Percentiles rank a stretch among this genome's conserved stretches.
Evolutionary conservation across 2,329 filamentous ascomycete genomes (phyloP).

Genomic region (Apiospora kogelbergensis): DNA sequence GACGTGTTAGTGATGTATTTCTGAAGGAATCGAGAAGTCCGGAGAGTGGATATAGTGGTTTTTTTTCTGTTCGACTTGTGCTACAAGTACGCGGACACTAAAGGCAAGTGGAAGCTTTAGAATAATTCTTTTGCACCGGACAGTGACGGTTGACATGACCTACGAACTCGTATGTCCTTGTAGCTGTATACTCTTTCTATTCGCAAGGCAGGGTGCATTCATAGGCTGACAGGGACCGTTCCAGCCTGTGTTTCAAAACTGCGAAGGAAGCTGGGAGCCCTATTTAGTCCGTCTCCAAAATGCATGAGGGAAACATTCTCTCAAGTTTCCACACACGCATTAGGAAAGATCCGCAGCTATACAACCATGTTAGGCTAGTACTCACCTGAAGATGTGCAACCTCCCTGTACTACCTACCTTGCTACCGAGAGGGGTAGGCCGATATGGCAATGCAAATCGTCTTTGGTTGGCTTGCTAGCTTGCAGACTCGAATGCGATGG

Average conservation of each 20-base stretch:
- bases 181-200: not conserved
- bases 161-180: not conserved
- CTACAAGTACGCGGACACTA: not conserved
- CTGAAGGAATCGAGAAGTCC: not conserved
- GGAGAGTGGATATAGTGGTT: not conserved
- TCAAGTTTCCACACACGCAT: not conserved
- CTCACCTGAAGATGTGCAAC: conserved; percentile 7
- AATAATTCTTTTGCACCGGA: not conserved
- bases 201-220: not conserved
- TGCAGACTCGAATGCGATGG: not conserved
- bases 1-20: conserved; percentile 6
- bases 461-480: not conserved
- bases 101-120: not conserved
- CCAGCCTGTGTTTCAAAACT: not conserved
- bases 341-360: conserved; percentile 1
- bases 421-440: not conserved
- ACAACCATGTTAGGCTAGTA: not conserved
- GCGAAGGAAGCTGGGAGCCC: not conserved
- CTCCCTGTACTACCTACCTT: not conserved
- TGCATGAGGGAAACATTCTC: not conserved
- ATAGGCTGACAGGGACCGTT: too few relatives aligned
- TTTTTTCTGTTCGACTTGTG: not conserved
- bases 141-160: not conserved
- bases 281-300: too few relatives aligned
- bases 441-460: not conserved